Evolutionary conservation across 2,329 filamentous ascomycete species (phyloP).

Genomic region (Blumeria hordei): DNA sequence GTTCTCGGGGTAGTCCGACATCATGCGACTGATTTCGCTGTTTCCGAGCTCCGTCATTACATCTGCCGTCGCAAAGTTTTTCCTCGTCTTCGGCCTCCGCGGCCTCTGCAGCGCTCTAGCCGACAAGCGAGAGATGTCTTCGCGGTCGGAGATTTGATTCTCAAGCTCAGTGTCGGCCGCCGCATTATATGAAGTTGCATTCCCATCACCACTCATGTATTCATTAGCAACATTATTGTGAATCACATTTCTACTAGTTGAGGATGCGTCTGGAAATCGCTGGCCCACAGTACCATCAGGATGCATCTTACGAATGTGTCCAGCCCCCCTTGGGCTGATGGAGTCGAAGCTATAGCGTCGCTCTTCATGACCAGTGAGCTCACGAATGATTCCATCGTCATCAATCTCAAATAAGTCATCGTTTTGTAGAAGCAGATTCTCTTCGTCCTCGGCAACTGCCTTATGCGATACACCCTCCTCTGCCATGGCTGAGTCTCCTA

Average conservation of each 20-base stretch:
- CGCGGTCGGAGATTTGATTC: neutral
- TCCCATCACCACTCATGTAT: neutral
- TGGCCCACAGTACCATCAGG: too few relatives aligned
- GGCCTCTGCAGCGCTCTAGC: conserved; percentile 19
- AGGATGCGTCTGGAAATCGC: conserved; percentile 3
- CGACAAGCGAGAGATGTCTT: conserved; percentile 16
- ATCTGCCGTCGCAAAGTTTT: conserved; percentile 24
- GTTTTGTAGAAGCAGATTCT: conserved; percentile 20
- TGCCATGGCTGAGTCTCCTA: conserved; percentile 15
- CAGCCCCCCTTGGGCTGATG: too few relatives aligned
- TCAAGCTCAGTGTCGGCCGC: too few relatives aligned
- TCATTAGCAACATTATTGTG: conserved; percentile 8
- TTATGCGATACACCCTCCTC: conserved; percentile 9
- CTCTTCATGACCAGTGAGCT: conserved; percentile 14
- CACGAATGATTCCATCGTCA: conserved; percentile 32
- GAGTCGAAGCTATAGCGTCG: too few relatives aligned
- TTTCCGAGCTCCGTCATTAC: conserved; percentile 26
- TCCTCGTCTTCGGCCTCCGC: conserved; percentile 14
- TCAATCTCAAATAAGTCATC: conserved; percentile 37
- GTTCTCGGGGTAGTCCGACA: conserved; percentile 30
- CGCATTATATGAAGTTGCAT: too few relatives aligned
- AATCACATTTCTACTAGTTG: conserved; percentile 8
- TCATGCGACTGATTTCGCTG: conserved; percentile 30
- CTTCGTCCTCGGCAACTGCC: conserved; percentile 16
- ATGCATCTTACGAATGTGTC: too few relatives aligned